phyloP scores from a whole-genome alignment of 441 rosid genomes.

The Bruguiera hainesii region DNA sequence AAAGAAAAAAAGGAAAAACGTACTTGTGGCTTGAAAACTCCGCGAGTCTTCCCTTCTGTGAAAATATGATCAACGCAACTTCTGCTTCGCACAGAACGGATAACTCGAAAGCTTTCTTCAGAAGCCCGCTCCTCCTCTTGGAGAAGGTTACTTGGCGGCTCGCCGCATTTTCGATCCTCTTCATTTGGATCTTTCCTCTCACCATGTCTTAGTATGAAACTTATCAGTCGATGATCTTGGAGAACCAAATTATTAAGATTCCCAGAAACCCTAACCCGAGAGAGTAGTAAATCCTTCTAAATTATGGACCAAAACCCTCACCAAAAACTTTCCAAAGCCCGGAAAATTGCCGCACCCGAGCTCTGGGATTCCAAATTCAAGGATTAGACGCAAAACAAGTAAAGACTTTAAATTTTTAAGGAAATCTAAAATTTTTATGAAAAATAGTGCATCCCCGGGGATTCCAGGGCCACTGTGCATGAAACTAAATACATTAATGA shows the following conservation, averaged over 20 bases:
- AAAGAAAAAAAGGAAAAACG: constrained; percentile 11
- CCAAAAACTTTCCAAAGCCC: too few species aligned
- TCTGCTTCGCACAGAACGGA: constrained; percentile 75
- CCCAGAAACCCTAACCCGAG: constrained; percentile 22
- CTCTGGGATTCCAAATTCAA: too few species aligned
- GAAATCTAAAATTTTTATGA: too few species aligned
- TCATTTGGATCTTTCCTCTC: constrained; percentile 71
- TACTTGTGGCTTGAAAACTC: constrained; percentile 58
- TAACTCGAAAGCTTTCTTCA: constrained; percentile 77
- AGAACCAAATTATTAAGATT: constrained; percentile 10
- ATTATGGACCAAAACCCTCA: too few species aligned
- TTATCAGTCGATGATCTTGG: not conserved
- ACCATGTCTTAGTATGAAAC: constrained; percentile 39
- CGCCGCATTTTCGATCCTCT: constrained; percentile 56
- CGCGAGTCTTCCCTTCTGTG: constrained; percentile 50
- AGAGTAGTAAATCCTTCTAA: too few species aligned
- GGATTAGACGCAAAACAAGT: too few species aligned
- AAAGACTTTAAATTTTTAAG: too few species aligned
- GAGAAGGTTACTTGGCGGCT: constrained; percentile 77
- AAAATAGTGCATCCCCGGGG: too few species aligned
- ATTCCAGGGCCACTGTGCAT: too few species aligned
- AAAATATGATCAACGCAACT: constrained; percentile 57
- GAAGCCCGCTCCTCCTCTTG: constrained; percentile 59
- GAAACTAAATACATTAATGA: too few species aligned
- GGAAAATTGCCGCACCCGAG: too few species aligned